phyloP scores from a whole-genome alignment of 768 basidiomycete genomes.

The Kwoniella sp. region DNA sequence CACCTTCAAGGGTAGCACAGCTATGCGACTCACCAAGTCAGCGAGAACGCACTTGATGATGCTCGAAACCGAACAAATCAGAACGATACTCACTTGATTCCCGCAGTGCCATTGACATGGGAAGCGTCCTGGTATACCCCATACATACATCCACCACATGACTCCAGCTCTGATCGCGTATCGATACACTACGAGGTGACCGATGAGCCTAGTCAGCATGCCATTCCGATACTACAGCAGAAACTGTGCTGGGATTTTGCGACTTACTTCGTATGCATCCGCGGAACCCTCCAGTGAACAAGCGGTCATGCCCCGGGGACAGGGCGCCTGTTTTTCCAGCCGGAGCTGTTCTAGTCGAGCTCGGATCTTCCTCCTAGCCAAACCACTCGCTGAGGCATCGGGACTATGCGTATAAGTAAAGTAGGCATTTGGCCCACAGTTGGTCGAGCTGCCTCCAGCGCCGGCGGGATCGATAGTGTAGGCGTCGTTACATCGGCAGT shows the following conservation, averaged over 20 bases:
- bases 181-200: constrained; percentile 14
- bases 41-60: not conserved
- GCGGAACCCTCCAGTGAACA: constrained; percentile 5
- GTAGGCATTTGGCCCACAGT: constrained; percentile 4
- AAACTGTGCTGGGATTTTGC: too few species aligned
- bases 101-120: not conserved
- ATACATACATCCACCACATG: constrained; percentile 18
- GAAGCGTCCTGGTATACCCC: constrained; percentile 3
- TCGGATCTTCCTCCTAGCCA: constrained; percentile 9
- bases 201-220: not conserved
- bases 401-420: constrained; percentile 15
- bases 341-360: not conserved
- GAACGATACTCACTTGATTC: constrained; percentile 10
- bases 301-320: constrained; percentile 13
- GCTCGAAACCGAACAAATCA: not conserved
- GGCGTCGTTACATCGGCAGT: constrained; percentile 14
- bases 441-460: not conserved
- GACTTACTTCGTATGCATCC: constrained; percentile 18
- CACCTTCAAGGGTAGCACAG: constrained; percentile 3
- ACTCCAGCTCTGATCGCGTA: constrained; percentile 14
- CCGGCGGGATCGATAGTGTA: not conserved
- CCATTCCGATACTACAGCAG: too few species aligned
- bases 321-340: constrained; percentile 9
- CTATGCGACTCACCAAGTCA: not conserved
- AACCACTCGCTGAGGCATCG: constrained; percentile 6